phyloP scores from a whole-genome alignment of 73 alveolate species.

The Tetrahymena elliotti region DNA sequence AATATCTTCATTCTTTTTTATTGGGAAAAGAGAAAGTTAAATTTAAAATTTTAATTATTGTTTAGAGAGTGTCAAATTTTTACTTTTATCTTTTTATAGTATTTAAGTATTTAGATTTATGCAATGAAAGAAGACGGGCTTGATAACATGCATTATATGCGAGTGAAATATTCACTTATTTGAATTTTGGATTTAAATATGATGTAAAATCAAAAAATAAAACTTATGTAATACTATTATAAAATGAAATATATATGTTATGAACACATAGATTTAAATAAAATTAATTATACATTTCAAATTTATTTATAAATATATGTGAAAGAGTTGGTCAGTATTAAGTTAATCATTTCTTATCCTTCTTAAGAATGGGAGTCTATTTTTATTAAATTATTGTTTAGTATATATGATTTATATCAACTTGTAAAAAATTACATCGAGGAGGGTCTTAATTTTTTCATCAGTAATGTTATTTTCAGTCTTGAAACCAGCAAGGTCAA shows the following conservation, averaged over 20 bases:
- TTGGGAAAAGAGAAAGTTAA: too few species aligned
- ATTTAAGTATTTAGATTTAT: too few species aligned
- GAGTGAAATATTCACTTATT: neutral
- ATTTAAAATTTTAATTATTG: too few species aligned
- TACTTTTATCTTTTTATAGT: too few species aligned
- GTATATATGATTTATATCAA: neutral
- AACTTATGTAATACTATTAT: neutral
- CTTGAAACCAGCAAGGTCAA: constrained; percentile 28
- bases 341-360: neutral
- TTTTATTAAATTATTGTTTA: neutral
- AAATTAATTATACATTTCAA: neutral
- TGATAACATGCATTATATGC: too few species aligned
- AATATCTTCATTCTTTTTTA: too few species aligned
- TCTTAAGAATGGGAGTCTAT: neutral
- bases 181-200: neutral
- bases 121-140: neutral
- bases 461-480: constrained; percentile 11
- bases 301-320: neutral
- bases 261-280: neutral
- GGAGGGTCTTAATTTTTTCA: neutral
- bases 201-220: neutral
- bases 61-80: too few species aligned
- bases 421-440: neutral
- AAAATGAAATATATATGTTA: neutral
- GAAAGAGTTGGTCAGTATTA: neutral